phyloP scores from a whole-genome alignment of 768 basidiomycete species.

The Podaxis pistillaris region DNA sequence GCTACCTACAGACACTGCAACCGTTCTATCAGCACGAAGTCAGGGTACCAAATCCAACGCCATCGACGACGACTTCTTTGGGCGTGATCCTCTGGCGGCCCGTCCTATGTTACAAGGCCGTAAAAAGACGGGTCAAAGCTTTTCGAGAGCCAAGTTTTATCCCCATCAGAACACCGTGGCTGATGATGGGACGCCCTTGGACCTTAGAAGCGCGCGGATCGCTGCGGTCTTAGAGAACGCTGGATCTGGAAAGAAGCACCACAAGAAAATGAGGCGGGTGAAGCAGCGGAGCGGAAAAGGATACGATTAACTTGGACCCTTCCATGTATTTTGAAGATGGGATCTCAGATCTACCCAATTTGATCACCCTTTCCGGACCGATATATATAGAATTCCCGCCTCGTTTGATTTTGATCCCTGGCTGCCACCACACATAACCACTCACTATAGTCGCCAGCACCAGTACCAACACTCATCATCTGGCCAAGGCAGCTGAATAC shows the following conservation, averaged over 20 bases:
- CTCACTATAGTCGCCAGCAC: not conserved
- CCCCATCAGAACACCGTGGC: constrained; percentile 84
- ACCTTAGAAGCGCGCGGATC: constrained; percentile 39
- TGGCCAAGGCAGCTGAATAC: not conserved
- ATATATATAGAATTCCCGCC: not conserved
- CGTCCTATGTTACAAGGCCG: constrained; percentile 66
- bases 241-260: constrained; percentile 69
- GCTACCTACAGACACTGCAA: constrained; percentile 30
- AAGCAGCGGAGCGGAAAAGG: constrained; percentile 94
- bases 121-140: constrained; percentile 53
- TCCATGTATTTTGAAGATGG: not conserved
- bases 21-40: constrained; percentile 27
- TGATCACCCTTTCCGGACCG: not conserved
- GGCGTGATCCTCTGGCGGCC: constrained; percentile 46
- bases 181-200: constrained; percentile 71
- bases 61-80: constrained; percentile 85
- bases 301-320: constrained; percentile 54
- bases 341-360: not conserved
- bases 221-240: constrained; percentile 42
- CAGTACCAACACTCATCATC: not conserved
- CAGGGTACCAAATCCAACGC: constrained; percentile 58
- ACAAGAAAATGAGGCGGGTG: constrained; percentile 76
- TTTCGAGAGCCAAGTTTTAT: constrained; percentile 64
- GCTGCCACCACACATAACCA: not conserved
- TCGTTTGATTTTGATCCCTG: not conserved